Evolutionary conservation across 163 green algal genomes (phyloP), one percentile per base, ranked within the genome.

Genomic region (Botryococcus braunii): DNA sequence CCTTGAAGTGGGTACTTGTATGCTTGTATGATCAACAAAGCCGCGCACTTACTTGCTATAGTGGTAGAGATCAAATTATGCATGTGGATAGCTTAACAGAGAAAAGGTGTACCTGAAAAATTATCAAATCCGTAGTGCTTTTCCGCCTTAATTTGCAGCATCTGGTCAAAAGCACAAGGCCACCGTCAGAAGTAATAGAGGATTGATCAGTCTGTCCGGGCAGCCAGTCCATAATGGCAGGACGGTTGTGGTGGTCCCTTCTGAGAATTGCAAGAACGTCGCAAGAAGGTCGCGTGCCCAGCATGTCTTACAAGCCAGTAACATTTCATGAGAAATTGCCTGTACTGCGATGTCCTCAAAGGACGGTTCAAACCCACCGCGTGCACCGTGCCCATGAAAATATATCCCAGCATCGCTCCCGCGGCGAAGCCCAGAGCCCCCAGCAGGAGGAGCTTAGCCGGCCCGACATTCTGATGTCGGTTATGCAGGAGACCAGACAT

Each of bases 371-470:
- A 13, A 32, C 63, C 8, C 48, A 76, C 73, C 65, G 73, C 69
- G 50, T 80, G 69, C 37, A 74, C 40, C 0, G 69, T 80, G 25
- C 69, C 74, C 69, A 80, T 77, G 50, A 77, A 74, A 6, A 77
- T 40, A 37, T 72, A 80, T 21, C 74, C 74, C 2, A 69, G 46
- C 1, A 56, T 7, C 21, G 71, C 23, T 2, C 74, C 74, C 1
- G 68, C 5, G 3, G 38, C 13, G 31, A 80, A 74, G 35, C 74
- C 74, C 4, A 71, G 4, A 3, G 37, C 55, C 49, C 2, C 59
- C 9, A 66, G 49, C 11, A 36, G 36, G 29, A 66, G 8, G 27
- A 66, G 36, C 4, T 48, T 66, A 1, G 59, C 35, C 34, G 59
- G 34, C 32, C 59, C 59, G 1, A 66, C 59, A n/a, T n/a, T n/a